Evolutionary conservation across 139 green algal genomes (phyloP).

Genomic region (Coccomyxa sp.): DNA sequence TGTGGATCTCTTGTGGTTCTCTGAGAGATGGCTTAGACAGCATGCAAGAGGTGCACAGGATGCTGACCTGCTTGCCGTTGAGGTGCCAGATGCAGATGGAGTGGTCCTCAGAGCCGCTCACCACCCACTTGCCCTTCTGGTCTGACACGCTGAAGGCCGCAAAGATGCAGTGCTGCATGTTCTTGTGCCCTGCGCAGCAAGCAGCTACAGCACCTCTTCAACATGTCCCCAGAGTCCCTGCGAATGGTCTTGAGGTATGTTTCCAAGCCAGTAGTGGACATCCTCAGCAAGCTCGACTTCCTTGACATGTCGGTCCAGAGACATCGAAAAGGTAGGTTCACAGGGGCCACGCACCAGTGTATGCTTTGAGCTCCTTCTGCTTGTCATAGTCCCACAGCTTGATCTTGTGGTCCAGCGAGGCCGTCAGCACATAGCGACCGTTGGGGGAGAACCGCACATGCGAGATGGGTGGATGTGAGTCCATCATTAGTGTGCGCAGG

Average conservation of each 20-base stretch:
- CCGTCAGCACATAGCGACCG: conserved; percentile 60
- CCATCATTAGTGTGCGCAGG: conserved; percentile 74
- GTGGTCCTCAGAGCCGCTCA: conserved; percentile 81
- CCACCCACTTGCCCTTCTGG: conserved; percentile 47
- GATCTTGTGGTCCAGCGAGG: conserved; percentile 52
- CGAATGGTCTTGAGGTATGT: no score
- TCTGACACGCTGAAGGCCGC: conserved; percentile 33
- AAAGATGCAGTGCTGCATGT: conserved; percentile 48
- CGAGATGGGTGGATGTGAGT: conserved; percentile 63
- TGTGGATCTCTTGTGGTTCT: neutral
- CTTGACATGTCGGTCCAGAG: neutral
- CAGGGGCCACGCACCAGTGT: conserved; percentile 15
- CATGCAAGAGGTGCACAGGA: neutral
- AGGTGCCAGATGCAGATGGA: conserved; percentile 77
- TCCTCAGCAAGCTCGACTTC: neutral
- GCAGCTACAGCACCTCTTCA: neutral
- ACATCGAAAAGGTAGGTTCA: no score
- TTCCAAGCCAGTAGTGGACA: neutral
- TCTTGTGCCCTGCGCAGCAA: conserved; percentile 41
- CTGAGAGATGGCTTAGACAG: neutral
- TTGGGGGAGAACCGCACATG: conserved; percentile 85
- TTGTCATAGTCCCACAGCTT: conserved; percentile 72
- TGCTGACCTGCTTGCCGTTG: conserved; percentile 42
- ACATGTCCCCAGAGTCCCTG: neutral
- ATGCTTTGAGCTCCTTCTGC: conserved; percentile 37